Conservation (phyloP, 1,284 basidiomycete genomes). For the Meripilus lineatus region DNA sequence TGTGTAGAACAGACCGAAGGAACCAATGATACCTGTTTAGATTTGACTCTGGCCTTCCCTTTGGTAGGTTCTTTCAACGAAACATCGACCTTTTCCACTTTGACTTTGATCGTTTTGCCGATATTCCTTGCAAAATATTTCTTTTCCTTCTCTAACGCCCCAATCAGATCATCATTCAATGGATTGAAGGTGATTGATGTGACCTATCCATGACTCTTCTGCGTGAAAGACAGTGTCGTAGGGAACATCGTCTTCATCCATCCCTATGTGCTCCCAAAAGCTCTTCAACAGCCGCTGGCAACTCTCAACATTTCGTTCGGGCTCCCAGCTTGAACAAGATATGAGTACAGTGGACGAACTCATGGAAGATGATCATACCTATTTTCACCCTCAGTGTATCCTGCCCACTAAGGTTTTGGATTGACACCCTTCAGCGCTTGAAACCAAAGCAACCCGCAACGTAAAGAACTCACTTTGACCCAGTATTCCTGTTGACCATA, state of each 20-base stretch:
- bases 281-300: slow-evolving; percentile 51
- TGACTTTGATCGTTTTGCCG: slow-evolving; percentile 16
- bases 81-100: slow-evolving; percentile 4
- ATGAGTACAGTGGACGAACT: slow-evolving; percentile 7
- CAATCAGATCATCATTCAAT: not conserved
- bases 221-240: slow-evolving; percentile 39
- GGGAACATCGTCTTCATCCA: slow-evolving; percentile 48
- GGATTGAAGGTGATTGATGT: not conserved
- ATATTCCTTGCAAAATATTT: slow-evolving; percentile 39
- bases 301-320: slow-evolving; percentile 44
- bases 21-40: slow-evolving; percentile 15
- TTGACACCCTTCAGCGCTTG: not conserved
- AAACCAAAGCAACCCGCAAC: not conserved
- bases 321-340: slow-evolving; percentile 54
- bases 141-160: slow-evolving; percentile 36
- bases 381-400: slow-evolving; percentile 44
- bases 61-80: slow-evolving; percentile 23
- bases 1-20: too few relatives aligned
- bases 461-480: slow-evolving; percentile 53
- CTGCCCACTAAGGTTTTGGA: slow-evolving; percentile 37
- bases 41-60: slow-evolving; percentile 16
- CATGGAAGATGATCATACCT: slow-evolving; percentile 29
- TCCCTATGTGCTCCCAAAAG: slow-evolving; percentile 62
- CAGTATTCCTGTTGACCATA: slow-evolving; percentile 55
- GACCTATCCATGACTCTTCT: slow-evolving; percentile 24